Base-by-base conservation (phyloP, 495 filamentous ascomycete species). In the Lepraria neglecta region DNA sequence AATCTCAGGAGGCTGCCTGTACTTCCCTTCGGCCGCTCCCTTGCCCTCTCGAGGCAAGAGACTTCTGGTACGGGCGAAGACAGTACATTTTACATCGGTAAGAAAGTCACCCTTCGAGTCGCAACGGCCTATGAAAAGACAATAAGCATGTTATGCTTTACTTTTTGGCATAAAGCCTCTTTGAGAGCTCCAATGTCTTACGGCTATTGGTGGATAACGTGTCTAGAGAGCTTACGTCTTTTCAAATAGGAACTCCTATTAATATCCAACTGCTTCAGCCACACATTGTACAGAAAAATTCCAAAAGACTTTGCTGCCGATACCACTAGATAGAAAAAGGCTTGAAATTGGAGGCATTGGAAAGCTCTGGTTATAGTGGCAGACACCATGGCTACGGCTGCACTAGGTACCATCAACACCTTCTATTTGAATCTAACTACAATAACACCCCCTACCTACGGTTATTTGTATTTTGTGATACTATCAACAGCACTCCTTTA, bases 401-500 rank as follows among this genome's bases (percentile, higher is more conserved):
- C 58, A 43, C 47, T 60, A 60, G 58, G 58, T 60, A 60, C 58
- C 21, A 43, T 21, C 35, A 45, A 45, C 58, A 24, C 58, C 35
- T 60, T 60, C 31, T 21, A 12, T 40, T n/a, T 9, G 21, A 31
- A 47, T 17, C 14, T 12, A 38, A 38, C 35, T 6, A 7, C 35
- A 38, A 38, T 6, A 7, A 38, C 59, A 44, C n/a, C 21, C 7
- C 30, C 14, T 17, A 31, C 31, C 17, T 12, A 51, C n/a, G n/a
- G 9, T 4, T 4, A 19, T 27, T 21, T 46, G 10, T 42, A 14
- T 35, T 56, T 21, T 28, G n/a, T 7, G 17, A 27, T 50, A 48
- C 42, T 12, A 31, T 58, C 17, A 17, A 35, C 46, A 43, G 15
- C 44, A 31, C 50, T 19, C 19, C 46, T 30, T 30, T 35, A 33